Evolutionary conservation across 768 basidiomycete genomes (phyloP), one percentile per base, ranked within the genome.

Genomic region (Galerina marginata): DNA sequence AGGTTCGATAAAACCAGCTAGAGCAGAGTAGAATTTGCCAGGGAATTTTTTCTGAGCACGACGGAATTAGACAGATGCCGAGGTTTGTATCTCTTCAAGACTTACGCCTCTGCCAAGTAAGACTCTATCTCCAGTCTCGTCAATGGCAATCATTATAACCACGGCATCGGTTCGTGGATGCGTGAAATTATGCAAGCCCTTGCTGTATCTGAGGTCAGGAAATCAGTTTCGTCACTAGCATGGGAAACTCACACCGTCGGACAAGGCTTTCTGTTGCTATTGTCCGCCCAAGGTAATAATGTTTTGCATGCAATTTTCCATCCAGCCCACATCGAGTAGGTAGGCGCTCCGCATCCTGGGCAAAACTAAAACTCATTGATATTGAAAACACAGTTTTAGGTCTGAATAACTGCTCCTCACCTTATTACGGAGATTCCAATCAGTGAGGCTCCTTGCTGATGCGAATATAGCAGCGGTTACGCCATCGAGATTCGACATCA

Each of bases 1-100:
- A 4, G 95, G 94, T 72, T 98, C 96, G 46, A 96, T 84, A 71
- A 98, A 99, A 2, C 96, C 96, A 1, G 96, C 94, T 29, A 98
- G 76, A 47, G 93, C 93, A 1, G 94, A 96, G 74, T 94, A 97
- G 73, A 92, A 90, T 50, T 79, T 86, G 2, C 74, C 78, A 6
- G 88, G 87, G 69, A 85, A 91, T 62, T 81, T 86, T 75, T 81
- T 86, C 89, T 89, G 71, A 29, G 25, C 29, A 54, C 26, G 16
- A 33, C 36, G 29, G 37, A 33, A 3, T 14, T 12, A 5, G 15
- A 33, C 29, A 38, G n/a, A 51, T 12, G 58, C 39, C 45, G 7
- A 29, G 4, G 14, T 23, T 20, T 23, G 10, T 10, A 43, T 12
- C 26, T 9, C 2, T 40, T 3, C 23, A 29, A 16, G 11, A 76